Evolutionary conservation across 2,329 filamentous ascomycete genomes (phyloP).

Genomic region (Cordyceps cicadae): DNA sequence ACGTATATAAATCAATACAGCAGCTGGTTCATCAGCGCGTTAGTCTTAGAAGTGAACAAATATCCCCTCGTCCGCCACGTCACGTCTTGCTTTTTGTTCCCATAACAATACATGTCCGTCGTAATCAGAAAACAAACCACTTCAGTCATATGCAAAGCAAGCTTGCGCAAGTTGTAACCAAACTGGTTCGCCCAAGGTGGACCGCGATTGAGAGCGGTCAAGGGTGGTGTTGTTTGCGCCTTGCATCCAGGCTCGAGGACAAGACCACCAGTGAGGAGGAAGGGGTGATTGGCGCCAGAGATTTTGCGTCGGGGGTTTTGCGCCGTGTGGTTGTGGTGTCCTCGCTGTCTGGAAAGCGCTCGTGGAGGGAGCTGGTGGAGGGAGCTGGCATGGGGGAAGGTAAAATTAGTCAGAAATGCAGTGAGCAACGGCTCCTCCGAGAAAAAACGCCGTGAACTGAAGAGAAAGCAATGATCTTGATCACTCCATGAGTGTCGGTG

Average conservation of each 20-base stretch:
- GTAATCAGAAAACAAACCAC: constrained; percentile 6
- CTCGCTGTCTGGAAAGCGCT: constrained; percentile 1
- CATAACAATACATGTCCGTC: constrained; percentile 5
- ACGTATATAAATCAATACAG: constrained; percentile 12
- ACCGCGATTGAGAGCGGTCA: background rate
- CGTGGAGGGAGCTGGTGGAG: constrained; percentile 11
- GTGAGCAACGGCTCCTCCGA: constrained; percentile 16
- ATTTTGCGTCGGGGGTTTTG: background rate
- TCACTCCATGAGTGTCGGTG: background rate
- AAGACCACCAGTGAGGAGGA: background rate
- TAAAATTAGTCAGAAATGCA: constrained; percentile 12
- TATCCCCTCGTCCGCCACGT: constrained; percentile 1
- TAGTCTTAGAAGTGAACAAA: constrained; percentile 11
- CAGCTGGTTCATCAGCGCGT: constrained; percentile 11
- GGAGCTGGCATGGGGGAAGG: constrained; percentile 13
- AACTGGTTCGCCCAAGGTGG: background rate
- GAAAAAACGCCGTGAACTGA: constrained; percentile 18
- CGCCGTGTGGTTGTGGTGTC: background rate
- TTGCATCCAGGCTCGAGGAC: background rate
- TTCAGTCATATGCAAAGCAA: constrained; percentile 12
- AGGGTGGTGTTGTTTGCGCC: background rate
- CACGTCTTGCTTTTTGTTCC: background rate
- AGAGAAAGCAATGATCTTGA: constrained; percentile 12
- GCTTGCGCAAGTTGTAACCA: constrained; percentile 5
- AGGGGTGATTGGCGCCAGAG: background rate